Conservation (phyloP, 768 basidiomycete genomes). For the Fomitopsis pulvina region DNA sequence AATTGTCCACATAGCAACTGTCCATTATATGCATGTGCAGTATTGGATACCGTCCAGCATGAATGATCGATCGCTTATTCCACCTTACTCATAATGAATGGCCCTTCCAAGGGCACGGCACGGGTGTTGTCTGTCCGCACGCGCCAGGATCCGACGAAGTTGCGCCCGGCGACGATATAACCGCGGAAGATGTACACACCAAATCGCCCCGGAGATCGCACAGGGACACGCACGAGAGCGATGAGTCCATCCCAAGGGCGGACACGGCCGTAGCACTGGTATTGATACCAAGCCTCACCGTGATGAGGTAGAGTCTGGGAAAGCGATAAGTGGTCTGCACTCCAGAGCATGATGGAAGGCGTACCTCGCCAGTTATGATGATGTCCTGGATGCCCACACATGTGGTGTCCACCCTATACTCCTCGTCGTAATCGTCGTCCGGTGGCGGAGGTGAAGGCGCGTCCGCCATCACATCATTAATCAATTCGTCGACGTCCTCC, state of each 20-base stretch:
- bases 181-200: slow-evolving; percentile 51
- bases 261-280: slow-evolving; percentile 29
- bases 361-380: slow-evolving; percentile 52
- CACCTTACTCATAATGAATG: slow-evolving; percentile 54
- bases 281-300: slow-evolving; percentile 28
- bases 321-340: neutral
- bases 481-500: slow-evolving; percentile 9
- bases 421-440: neutral
- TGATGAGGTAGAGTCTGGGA: slow-evolving; percentile 38
- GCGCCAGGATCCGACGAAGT: slow-evolving; percentile 71
- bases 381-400: slow-evolving; percentile 57
- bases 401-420: slow-evolving; percentile 8
- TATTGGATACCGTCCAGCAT: neutral
- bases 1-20: too few relatives aligned
- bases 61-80: neutral
- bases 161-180: slow-evolving; percentile 57
- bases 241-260: slow-evolving; percentile 32
- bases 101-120: slow-evolving; percentile 51
- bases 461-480: slow-evolving; percentile 3
- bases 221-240: slow-evolving; percentile 25
- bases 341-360: slow-evolving; percentile 4
- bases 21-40: too few relatives aligned
- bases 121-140: slow-evolving; percentile 37
- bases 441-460: slow-evolving; percentile 5
- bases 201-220: neutral